A percentile compares a stretch with the other conserved stretches of the same genome.
These are phyloP conservation scores for Pseudotsuga menziesii DNA, from an alignment of 75 land plant genomes.

Conservation along the genomic window DNA sequence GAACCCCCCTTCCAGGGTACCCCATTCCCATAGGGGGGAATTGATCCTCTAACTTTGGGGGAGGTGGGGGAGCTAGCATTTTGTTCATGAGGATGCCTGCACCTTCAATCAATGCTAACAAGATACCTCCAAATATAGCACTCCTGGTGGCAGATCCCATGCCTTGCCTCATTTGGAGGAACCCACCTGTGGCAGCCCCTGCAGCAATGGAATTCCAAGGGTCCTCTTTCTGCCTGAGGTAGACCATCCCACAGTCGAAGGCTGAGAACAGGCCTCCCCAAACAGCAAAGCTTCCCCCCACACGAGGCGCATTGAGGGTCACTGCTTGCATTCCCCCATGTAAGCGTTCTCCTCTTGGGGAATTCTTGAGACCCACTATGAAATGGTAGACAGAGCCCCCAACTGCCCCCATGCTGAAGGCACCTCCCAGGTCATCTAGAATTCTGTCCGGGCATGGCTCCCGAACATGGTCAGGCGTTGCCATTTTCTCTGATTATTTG, in stretches of 20 bases:
- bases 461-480: slow-evolving; percentile 40
- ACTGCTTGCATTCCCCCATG: slow-evolving; percentile 75
- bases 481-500: background rate
- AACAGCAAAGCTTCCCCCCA: slow-evolving; percentile 92
- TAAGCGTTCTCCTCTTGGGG: slow-evolving; percentile 74
- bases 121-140: slow-evolving; percentile 74
- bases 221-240: slow-evolving; percentile 91
- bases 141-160: slow-evolving; percentile 48
- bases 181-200: slow-evolving; percentile 90
- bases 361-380: slow-evolving; percentile 70
- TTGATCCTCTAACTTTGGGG: slow-evolving; percentile 25
- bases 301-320: slow-evolving; percentile 81
- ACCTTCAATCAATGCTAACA: slow-evolving; percentile 84
- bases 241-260: slow-evolving; percentile 91
- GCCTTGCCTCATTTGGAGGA: slow-evolving; percentile 80
- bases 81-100: slow-evolving; percentile 83
- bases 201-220: slow-evolving; percentile 97
- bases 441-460: slow-evolving; percentile 84
- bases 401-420: slow-evolving; percentile 94
- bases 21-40: slow-evolving; percentile 32
- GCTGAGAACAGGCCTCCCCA: slow-evolving; percentile 94
- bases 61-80: slow-evolving; percentile 34
- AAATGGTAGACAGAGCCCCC: slow-evolving; percentile 90
- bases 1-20: slow-evolving; percentile 18
- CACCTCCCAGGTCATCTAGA: slow-evolving; percentile 84